These are phyloP conservation scores for Diddensiella transvaalensis DNA, from an alignment of 805 yeast genomes.

Conservation along the genomic window DNA sequence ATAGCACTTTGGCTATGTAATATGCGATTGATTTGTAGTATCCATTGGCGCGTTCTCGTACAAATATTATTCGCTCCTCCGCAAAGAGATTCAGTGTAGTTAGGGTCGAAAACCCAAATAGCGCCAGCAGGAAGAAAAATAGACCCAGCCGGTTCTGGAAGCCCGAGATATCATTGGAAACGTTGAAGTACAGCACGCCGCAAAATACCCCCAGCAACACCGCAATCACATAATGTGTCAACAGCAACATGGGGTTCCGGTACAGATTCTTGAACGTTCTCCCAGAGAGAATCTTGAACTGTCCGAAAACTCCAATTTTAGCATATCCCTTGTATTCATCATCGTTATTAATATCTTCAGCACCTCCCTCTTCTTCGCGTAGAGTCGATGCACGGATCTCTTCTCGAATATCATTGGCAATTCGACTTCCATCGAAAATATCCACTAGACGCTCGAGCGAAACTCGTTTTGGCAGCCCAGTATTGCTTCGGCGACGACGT, in stretches of 20 bases:
- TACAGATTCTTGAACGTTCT: conserved; percentile 90
- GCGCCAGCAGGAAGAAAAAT: conserved; percentile 84
- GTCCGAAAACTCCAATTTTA: conserved; percentile 59
- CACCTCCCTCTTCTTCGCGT: conserved; percentile 17
- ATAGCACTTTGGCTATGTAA: conserved; percentile 75
- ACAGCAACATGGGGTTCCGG: conserved; percentile 83
- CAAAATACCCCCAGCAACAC: conserved; percentile 75
- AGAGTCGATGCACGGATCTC: conserved; percentile 19
- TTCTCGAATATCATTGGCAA: conserved; percentile 23
- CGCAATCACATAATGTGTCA: conserved; percentile 80
- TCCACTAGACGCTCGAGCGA: conserved; percentile 30
- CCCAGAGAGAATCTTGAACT: conserved; percentile 69
- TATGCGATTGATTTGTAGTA: conserved; percentile 87
- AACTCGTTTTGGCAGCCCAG: conserved; percentile 5
- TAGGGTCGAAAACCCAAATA: conserved; percentile 90
- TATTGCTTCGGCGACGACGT: not conserved
- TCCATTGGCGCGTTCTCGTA: conserved; percentile 91
- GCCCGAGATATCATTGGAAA: conserved; percentile 87
- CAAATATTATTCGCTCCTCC: conserved; percentile 80
- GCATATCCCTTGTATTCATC: conserved; percentile 27
- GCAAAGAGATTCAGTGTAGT: conserved; percentile 90
- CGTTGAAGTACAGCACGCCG: conserved; percentile 79
- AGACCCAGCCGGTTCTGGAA: conserved; percentile 94
- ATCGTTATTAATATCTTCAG: conserved; percentile 5
- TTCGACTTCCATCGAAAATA: conserved; percentile 28